phyloP scores from a whole-genome alignment of 495 filamentous ascomycete species.

The Aspergillus steynii region DNA sequence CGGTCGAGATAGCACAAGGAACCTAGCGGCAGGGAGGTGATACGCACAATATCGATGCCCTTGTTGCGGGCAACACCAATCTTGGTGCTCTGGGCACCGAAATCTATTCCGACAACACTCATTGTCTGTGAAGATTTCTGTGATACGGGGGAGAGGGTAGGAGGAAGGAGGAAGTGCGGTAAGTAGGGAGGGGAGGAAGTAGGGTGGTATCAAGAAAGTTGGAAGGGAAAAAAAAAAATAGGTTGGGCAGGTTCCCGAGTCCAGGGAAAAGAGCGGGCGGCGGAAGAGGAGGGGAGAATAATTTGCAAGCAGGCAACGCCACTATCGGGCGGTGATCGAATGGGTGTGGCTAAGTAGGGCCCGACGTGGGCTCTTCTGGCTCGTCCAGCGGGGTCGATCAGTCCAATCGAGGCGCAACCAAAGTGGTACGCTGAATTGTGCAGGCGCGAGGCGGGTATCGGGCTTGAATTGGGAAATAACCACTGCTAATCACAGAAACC shows the following conservation, averaged over 20 bases:
- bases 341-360: conserved; percentile 12
- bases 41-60: conserved; percentile 97
- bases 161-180: conserved; percentile 21
- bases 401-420: no score
- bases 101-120: conserved; percentile 87
- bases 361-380: conserved; percentile 23
- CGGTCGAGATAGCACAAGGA: not conserved
- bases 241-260: conserved; percentile 22
- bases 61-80: conserved; percentile 96
- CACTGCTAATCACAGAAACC: no score
- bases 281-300: conserved; percentile 37
- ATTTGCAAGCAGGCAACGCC: conserved; percentile 30
- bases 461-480: not conserved
- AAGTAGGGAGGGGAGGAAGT: conserved; percentile 27
- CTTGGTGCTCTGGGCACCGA: conserved; percentile 95
- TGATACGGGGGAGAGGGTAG: conserved; percentile 18
- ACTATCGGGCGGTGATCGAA: conserved; percentile 28
- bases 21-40: conserved; percentile 21
- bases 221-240: conserved; percentile 17
- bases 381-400: conserved; percentile 14
- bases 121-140: conserved; percentile 46
- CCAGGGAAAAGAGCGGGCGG: conserved; percentile 22
- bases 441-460: not conserved
- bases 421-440: not conserved
- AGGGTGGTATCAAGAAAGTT: conserved; percentile 15